A percentile compares a stretch with the other conserved stretches of the same genome.
These are phyloP conservation scores for Arthrobotrys pseudoclavata DNA, from an alignment of 2,329 filamentous ascomycete species.

Conservation along the genomic window DNA sequence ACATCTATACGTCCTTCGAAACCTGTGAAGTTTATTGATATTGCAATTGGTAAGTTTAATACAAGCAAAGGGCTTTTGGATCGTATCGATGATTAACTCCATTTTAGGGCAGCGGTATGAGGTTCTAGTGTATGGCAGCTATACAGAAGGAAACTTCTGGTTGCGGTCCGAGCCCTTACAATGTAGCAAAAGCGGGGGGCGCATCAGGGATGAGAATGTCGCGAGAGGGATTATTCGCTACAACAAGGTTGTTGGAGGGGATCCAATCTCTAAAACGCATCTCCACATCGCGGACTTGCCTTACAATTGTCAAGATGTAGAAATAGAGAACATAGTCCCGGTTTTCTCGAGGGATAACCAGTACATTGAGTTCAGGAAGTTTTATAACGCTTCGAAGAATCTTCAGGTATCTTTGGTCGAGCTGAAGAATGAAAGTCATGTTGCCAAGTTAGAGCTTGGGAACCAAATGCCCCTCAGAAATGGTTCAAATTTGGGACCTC, in stretches of 20 bases:
- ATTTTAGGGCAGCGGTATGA: constrained; percentile 67
- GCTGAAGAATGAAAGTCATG: neutral
- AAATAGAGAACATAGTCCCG: constrained; percentile 3
- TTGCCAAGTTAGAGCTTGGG: constrained; percentile 18
- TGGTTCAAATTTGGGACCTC: neutral
- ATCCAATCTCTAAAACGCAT: constrained; percentile 4
- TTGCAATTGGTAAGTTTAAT: constrained; percentile 72
- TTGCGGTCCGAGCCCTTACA: constrained; percentile 65
- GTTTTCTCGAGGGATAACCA: constrained; percentile 4
- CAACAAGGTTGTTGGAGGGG: neutral
- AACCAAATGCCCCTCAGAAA: constrained; percentile 10
- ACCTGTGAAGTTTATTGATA: constrained; percentile 72
- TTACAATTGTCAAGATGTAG: constrained; percentile 14
- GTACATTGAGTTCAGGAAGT: constrained; percentile 3
- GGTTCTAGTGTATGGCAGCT: constrained; percentile 68
- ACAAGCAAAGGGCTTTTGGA: neutral
- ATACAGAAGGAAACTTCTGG: constrained; percentile 66
- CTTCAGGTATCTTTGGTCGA: constrained; percentile 7
- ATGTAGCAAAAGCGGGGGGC: neutral
- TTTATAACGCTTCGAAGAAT: neutral
- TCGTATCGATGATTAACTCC: neutral
- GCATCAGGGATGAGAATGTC: constrained; percentile 2
- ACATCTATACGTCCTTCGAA: constrained; percentile 75
- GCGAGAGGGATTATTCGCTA: constrained; percentile 35
- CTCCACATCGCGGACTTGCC: neutral